These are phyloP conservation scores for Fusarium musae DNA, from an alignment of 2,329 filamentous ascomycete species.

Conservation along the genomic window DNA sequence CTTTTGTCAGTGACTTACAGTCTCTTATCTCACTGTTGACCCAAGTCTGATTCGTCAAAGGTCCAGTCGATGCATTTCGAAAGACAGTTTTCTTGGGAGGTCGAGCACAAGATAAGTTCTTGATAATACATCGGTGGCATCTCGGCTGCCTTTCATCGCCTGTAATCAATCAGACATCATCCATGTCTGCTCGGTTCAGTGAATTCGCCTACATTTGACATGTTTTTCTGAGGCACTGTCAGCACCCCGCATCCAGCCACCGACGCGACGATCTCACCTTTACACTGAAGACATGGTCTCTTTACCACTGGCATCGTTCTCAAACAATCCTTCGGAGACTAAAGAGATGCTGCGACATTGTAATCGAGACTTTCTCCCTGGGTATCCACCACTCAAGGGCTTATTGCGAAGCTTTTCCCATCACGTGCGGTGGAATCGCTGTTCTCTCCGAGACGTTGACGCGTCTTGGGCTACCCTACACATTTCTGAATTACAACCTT, in stretches of 20 bases:
- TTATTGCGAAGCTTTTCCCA: constrained; percentile 5
- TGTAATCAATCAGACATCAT: constrained; percentile 12
- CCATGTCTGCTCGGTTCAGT: background rate
- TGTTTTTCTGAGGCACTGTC: constrained; percentile 46
- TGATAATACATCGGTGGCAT: constrained; percentile 50
- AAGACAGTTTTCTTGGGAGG: constrained; percentile 52
- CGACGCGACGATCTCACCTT: constrained; percentile 41
- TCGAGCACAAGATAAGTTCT: constrained; percentile 49
- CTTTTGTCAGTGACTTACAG: constrained; percentile 42
- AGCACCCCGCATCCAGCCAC: constrained; percentile 10
- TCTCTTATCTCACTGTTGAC: constrained; percentile 50
- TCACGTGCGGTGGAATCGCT: constrained; percentile 36
- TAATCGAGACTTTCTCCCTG: constrained; percentile 10
- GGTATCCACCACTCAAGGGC: constrained; percentile 17
- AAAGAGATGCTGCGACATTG: background rate
- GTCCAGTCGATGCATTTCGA: constrained; percentile 48
- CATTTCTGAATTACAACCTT: fast-evolving
- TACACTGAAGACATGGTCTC: constrained; percentile 50
- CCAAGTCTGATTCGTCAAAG: constrained; percentile 52
- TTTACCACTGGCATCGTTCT: constrained; percentile 48
- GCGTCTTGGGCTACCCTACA: constrained; percentile 15
- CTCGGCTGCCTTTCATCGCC: constrained; percentile 53
- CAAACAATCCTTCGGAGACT: background rate
- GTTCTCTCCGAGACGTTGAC: constrained; percentile 31
- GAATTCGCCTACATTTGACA: constrained; percentile 46